Base-by-base conservation (phyloP, 768 basidiomycete genomes). In the Grammothele lineata region DNA sequence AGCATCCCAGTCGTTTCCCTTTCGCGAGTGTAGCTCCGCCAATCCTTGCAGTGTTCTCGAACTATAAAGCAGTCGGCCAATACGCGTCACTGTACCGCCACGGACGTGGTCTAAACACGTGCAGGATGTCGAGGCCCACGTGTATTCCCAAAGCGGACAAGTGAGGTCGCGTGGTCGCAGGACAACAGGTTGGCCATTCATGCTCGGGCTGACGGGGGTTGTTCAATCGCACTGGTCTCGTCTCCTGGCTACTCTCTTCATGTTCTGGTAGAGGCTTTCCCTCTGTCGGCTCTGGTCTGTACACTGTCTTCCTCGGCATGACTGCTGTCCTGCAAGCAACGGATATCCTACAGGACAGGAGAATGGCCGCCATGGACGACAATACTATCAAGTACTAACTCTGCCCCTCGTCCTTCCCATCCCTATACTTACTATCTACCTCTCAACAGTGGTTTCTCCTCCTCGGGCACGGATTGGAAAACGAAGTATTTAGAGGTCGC, bases 401-500 rank as follows among this genome's bases (percentile, higher is more conserved):
- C 53, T 54, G 48, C 47, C 58, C 21, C 50, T 14, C 25, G 21
- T 44, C 27, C 27, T 14, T 30, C 8, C 14, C 27, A 7, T 14
- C 27, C 27, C 27, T 7, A 7, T 30, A 14, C n/a, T n/a, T n/a
- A n/a, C n/a, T n/a, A 30, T 30, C 27, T 14, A 7, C 37, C 45
- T 45, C 53, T 42, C 4, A 17, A 40, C 58, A 87, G 83, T 55
- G 83, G 77, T 63, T 72, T 77, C 35, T 64, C 72, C 38, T 65
- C 75, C 42, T 65, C 76, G 27, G 65, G 72, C 40, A 74, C 76
- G 18, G 85, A 90, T 62, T 90, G 87, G 87, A 83, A 79, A 54
- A 66, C 76, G 54, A 89, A 87, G 65, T 89, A 87, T 64, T 77
- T 82, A 66, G 87, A 89, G 67, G 84, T 87, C 43, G 80, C 83